Evolutionary conservation across 31 red algal genomes (phyloP).

Genomic region (Asparagopsis taxiformis): DNA sequence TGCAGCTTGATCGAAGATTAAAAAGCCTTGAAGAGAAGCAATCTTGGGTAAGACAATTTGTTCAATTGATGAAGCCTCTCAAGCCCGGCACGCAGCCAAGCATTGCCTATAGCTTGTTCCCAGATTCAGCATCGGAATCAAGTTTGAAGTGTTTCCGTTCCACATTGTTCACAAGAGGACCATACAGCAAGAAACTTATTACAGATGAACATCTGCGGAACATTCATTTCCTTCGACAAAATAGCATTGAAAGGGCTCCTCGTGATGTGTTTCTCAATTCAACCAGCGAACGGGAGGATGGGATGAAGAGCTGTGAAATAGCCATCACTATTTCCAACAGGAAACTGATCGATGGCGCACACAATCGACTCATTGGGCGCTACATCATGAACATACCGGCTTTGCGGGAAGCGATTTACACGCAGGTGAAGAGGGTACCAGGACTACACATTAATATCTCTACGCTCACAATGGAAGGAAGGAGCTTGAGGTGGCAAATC

Average conservation of each 20-base stretch:
- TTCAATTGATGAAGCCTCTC: constrained; percentile 66
- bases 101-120: constrained; percentile 22
- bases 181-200: constrained; percentile 60
- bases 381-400: constrained; percentile 61
- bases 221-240: constrained; percentile 36
- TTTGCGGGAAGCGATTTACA: constrained; percentile 29
- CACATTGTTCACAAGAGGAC: constrained; percentile 62
- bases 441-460: constrained; percentile 25
- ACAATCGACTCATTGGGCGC: constrained; percentile 42
- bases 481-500: constrained; percentile 68
- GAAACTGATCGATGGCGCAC: constrained; percentile 27
- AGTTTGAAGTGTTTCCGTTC: constrained; percentile 65
- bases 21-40: constrained; percentile 37
- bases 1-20: constrained; percentile 34
- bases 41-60: constrained; percentile 69
- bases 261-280: background rate
- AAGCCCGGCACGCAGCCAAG: constrained; percentile 39
- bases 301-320: constrained; percentile 16
- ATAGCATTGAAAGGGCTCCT: constrained; percentile 43
- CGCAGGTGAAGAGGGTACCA: constrained; percentile 38
- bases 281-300: background rate
- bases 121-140: background rate
- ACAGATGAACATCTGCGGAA: constrained; percentile 48
- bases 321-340: constrained; percentile 71
- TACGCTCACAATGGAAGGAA: constrained; percentile 66